A percentile compares a stretch with the other conserved stretches of the same genome.
Evolutionary conservation across 2,329 filamentous ascomycete genomes (phyloP).

Genomic region (Purpureocillium takamizusanense): DNA sequence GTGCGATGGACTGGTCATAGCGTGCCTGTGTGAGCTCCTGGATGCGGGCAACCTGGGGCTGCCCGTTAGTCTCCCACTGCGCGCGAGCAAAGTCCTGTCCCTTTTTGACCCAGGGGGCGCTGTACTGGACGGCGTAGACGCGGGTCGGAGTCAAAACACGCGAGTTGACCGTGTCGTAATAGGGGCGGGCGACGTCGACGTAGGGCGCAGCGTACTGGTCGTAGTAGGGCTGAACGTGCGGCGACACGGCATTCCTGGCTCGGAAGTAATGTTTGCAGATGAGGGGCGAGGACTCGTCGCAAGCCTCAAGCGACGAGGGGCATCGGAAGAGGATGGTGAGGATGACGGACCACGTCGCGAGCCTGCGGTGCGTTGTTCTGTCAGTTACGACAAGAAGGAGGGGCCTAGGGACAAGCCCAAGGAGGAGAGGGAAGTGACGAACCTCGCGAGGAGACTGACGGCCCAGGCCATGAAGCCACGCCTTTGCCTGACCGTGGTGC

Average conservation of each 20-base stretch:
- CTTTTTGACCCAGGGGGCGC: conserved; percentile 61
- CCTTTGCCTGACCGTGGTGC: conserved; percentile 11
- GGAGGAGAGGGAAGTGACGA: conserved; percentile 11
- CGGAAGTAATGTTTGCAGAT: conserved; percentile 80
- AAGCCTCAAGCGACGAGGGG: conserved; percentile 57
- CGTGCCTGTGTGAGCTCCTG: conserved; percentile 51
- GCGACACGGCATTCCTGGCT: conserved; percentile 52
- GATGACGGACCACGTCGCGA: conserved; percentile 80
- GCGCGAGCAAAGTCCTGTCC: conserved; percentile 55
- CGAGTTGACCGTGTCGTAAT: conserved; percentile 55
- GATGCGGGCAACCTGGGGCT: conserved; percentile 63
- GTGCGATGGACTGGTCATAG: conserved; percentile 64
- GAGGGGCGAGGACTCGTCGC: conserved; percentile 60
- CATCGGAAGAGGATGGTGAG: conserved; percentile 76
- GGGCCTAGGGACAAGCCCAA: background rate
- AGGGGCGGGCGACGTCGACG: conserved; percentile 66
- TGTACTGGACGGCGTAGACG: conserved; percentile 61
- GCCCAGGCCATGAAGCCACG: conserved; percentile 25
- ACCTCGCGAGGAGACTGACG: conserved; percentile 47
- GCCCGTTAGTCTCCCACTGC: conserved; percentile 72
- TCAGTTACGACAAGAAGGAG: background rate
- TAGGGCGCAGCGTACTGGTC: conserved; percentile 76
- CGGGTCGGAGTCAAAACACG: conserved; percentile 61
- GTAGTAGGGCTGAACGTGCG: conserved; percentile 80
- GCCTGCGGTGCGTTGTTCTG: conserved; percentile 34